Evolutionary conservation across 768 basidiomycete genomes (phyloP).

Genomic region (Suillus spraguei): DNA sequence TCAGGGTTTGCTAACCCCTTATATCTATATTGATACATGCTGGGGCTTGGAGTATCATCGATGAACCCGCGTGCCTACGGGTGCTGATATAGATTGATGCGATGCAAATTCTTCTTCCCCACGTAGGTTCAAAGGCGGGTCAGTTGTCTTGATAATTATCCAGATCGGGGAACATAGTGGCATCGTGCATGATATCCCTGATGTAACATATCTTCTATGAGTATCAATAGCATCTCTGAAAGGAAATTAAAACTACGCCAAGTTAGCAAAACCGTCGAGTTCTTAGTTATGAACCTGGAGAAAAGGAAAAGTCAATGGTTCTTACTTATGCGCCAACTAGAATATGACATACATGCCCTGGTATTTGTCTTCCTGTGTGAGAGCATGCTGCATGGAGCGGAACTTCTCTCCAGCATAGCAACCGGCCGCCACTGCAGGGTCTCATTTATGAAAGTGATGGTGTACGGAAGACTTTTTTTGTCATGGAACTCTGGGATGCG

Average conservation of each 20-base stretch:
- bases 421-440: slow-evolving; percentile 3
- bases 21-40: slow-evolving; percentile 18
- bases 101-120: slow-evolving; percentile 19
- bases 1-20: background rate
- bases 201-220: slow-evolving; percentile 2
- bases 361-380: slow-evolving; percentile 20
- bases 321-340: background rate
- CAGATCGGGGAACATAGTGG: slow-evolving; percentile 22
- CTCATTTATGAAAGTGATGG: slow-evolving; percentile 12
- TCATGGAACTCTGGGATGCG: slow-evolving; percentile 21
- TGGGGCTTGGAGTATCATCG: slow-evolving; percentile 6
- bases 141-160: slow-evolving; percentile 17
- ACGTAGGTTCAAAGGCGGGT: slow-evolving; percentile 12
- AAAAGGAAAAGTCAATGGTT: background rate
- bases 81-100: background rate
- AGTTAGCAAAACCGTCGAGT: slow-evolving; percentile 21
- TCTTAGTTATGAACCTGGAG: slow-evolving; percentile 23
- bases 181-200: slow-evolving; percentile 26
- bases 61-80: background rate
- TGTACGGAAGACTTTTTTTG: slow-evolving; percentile 7
- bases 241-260: slow-evolving; percentile 18
- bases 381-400: slow-evolving; percentile 12
- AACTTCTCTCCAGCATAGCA: background rate
- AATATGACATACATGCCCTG: slow-evolving; percentile 14
- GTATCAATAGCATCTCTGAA: background rate